These are phyloP conservation scores for Gryganskiella cystojenkinii DNA, from an alignment of 192 early-diverging fungal species.

Conservation along the genomic window DNA sequence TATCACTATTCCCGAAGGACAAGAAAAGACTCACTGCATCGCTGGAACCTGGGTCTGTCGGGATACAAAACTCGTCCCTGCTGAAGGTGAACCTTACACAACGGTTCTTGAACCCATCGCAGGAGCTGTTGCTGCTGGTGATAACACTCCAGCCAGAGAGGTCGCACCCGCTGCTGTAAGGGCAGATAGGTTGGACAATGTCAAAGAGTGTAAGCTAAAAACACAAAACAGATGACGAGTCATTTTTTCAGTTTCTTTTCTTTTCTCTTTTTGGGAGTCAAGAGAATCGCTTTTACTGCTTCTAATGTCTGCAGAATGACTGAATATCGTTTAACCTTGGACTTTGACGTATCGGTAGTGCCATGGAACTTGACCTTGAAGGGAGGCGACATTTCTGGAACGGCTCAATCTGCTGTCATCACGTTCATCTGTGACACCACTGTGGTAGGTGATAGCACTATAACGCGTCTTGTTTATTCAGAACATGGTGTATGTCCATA, in stretches of 20 bases:
- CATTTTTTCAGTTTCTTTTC: neutral
- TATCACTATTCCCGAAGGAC: constrained; percentile 31
- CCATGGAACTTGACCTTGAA: constrained; percentile 50
- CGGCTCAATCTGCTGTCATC: constrained; percentile 38
- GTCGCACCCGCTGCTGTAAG: constrained; percentile 18
- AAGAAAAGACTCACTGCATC: constrained; percentile 13
- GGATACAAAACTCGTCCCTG: constrained; percentile 27
- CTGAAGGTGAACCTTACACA: constrained; percentile 15
- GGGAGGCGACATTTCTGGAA: constrained; percentile 25
- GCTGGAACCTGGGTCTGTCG: constrained; percentile 41
- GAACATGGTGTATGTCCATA: neutral
- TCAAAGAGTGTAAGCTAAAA: constrained; percentile 26
- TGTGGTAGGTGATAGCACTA: constrained; percentile 13
- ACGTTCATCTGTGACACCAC: constrained; percentile 42
- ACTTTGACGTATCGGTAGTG: constrained; percentile 3
- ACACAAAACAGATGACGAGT: neutral
- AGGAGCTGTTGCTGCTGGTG: constrained; percentile 29
- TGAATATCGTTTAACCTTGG: no score
- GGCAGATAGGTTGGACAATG: constrained; percentile 24
- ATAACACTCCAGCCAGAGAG: constrained; percentile 21
- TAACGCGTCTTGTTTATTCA: neutral
- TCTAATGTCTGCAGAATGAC: no score
- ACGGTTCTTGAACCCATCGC: constrained; percentile 23
- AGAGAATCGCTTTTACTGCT: neutral
- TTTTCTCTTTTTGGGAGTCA: neutral